Evolutionary conservation across 2,329 filamentous ascomycete genomes (phyloP).

Genomic region (Aspergillus caelatus): DNA sequence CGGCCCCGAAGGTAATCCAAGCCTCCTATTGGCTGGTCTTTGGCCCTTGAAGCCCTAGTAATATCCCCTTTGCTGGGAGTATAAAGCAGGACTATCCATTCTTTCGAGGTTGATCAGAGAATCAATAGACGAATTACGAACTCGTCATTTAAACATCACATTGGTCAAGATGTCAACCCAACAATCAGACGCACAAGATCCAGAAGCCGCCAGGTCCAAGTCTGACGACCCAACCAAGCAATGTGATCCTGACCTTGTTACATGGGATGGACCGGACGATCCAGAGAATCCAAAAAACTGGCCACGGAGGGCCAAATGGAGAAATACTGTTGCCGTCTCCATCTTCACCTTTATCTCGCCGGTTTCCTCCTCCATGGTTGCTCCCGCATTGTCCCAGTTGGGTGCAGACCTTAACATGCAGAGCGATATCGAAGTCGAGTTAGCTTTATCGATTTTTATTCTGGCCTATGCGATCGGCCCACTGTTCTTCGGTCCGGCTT

Average conservation of each 20-base stretch:
- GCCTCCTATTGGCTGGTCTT: constrained; percentile 1
- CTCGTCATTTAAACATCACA: too few species aligned
- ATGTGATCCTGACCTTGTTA: neutral
- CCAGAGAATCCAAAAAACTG: constrained; percentile 53
- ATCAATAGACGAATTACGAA: too few species aligned
- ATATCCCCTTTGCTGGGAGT: neutral
- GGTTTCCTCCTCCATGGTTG: constrained; percentile 63
- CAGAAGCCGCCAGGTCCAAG: neutral
- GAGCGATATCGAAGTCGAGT: constrained; percentile 44
- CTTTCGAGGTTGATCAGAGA: too few species aligned
- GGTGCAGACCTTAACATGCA: constrained; percentile 56
- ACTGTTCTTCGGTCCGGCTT: constrained; percentile 23
- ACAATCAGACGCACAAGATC: neutral
- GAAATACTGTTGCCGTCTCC: constrained; percentile 56
- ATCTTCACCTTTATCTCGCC: constrained; percentile 64
- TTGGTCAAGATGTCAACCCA: neutral
- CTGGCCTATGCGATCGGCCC: constrained; percentile 51
- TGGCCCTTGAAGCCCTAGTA: too few species aligned
- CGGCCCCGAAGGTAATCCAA: neutral
- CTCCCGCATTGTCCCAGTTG: constrained; percentile 55
- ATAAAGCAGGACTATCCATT: too few species aligned
- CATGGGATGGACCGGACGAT: neutral
- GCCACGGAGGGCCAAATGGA: constrained; percentile 59
- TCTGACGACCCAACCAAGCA: neutral
- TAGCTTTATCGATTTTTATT: constrained; percentile 58